Evolutionary conservation across 176 grass and related monocot species (phyloP), one percentile per base, ranked within the genome.

Genomic region (Carex parvula): DNA sequence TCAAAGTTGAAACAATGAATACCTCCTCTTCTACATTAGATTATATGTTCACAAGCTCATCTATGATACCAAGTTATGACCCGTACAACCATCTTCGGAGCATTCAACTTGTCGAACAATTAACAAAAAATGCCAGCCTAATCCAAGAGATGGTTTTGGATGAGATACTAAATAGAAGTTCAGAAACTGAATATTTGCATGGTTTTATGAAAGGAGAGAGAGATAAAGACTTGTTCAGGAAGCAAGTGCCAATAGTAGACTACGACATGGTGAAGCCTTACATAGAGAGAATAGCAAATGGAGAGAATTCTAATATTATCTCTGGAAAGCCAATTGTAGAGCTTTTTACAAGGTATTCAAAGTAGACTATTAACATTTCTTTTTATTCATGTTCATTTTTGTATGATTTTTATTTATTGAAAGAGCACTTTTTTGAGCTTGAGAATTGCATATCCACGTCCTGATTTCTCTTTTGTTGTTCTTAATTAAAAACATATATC

Each of bases 191-290:
- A 84, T 95, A 95, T 81, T 46, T 95, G 37, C 86, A 81, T 48
- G 82, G 86, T 8, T 95, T 90, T 85, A 88, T 95, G 26, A 44
- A 65, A 7, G 81, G 32, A 46, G 81, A 3, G 7, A 79, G 2
- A 2, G 66, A 32, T 14, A 3, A 18, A 8, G 35, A 16, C 3
- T 62, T 21, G 79, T 95, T 95, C 90, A 89, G 87, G 88, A 78
- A 26, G 82, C 64, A 50, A 20, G 90, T 95, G 3, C 93, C 93
- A 0, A 83, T 95, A 29, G 87, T 95, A 41, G 93, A 95, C 73
- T 92, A 95, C 60, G 93, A 95, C 62, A 83, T 87, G 70, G 79
- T 95, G 11, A 95, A 89, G 83, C 82, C 88, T 32, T 92, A 90
- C 85, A 89, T 95, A 56, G 93, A 89, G 65, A 88, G 90, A 53